Evolutionary conservation across 495 filamentous ascomycete species (phyloP), one percentile per base, ranked within the genome.

Genomic region (Daldinia caldariorum): DNA sequence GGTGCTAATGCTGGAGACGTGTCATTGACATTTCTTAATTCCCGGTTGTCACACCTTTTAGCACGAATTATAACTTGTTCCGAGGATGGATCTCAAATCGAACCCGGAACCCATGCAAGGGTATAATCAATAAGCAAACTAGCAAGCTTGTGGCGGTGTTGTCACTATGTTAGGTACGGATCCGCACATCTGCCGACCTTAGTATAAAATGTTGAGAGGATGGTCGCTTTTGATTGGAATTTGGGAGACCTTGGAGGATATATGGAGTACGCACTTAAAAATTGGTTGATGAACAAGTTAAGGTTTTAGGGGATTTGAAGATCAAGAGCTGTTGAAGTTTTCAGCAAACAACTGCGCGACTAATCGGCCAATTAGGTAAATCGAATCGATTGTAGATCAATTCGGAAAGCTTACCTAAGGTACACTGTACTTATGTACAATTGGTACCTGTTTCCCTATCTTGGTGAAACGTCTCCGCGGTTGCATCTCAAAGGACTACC

Each of bases 1-100:
- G 56, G 62, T 58, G 62, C 58, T 67, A 41, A 54, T 67, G 56
- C 41, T 61, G 29, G 41, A 41, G 50, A 65, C n/a, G n/a, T 56
- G 56, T 50, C 63, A 55, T 34, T 45, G 69, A 38, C 63, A 66
- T 61, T 1, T 43, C n/a, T 58, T 41, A 59, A 55, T 53, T 66
- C 58, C 54, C 56, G 56, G 57, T 53, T 35, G 13, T 45, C 7
- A 20, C 49, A 43, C 18, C 37, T 10, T 29, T 58, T 59, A 13
- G 50, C 32, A 63, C 31, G 18, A 59, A 47, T 58, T 16, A 71
- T 58, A 34, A 39, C 39, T 58, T 66, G 53, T 18, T 43, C 35
- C 34, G 43, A 29, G 12, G 18, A 47, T 18, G 37, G 32, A 26
- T 26, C 26, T 26, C 26, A 22, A 51, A 49, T 54, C 31, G 37